Evolutionary conservation across 177 flowering plant genomes (phyloP).

Genomic region (Vitis hybrid): DNA sequence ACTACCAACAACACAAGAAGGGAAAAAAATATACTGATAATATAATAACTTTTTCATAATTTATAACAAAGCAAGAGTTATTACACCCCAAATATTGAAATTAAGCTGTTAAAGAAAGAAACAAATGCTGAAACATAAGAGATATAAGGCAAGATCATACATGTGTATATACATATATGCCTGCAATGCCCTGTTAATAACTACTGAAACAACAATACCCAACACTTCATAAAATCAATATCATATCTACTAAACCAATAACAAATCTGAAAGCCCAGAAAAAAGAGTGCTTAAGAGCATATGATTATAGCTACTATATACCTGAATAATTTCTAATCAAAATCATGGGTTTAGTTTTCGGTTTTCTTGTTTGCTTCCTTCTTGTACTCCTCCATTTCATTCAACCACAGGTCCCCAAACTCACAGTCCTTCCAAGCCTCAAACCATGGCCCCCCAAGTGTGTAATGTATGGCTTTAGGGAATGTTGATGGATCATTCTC

Average conservation of each 20-base stretch:
- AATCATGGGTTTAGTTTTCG: not conserved
- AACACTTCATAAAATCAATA: not conserved
- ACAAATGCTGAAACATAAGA: not conserved
- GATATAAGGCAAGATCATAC: not conserved
- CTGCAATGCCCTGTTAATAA: not conserved
- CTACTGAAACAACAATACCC: not conserved
- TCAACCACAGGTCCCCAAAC: slow-evolving; percentile 82
- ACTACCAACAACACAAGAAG: too few relatives aligned
- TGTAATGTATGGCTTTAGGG: slow-evolving; percentile 89
- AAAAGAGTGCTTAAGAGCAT: too few relatives aligned
- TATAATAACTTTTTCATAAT: not conserved
- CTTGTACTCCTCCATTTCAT: slow-evolving; percentile 66
- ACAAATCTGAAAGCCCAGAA: too few relatives aligned
- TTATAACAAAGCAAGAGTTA: not conserved
- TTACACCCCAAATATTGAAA: too few relatives aligned
- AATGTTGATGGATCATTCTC: slow-evolving; percentile 51
- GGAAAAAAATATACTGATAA: too few relatives aligned
- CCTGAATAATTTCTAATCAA: too few relatives aligned
- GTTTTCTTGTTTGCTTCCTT: slow-evolving; percentile 19
- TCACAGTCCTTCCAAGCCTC: slow-evolving; percentile 88
- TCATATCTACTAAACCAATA: not conserved
- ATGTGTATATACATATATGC: not conserved
- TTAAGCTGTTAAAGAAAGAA: not conserved
- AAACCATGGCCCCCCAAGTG: slow-evolving; percentile 97
- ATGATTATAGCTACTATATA: too few relatives aligned